These are phyloP conservation scores for Tricholoma bakamatsutake DNA, from an alignment of 768 basidiomycete species.

Conservation along the genomic window DNA sequence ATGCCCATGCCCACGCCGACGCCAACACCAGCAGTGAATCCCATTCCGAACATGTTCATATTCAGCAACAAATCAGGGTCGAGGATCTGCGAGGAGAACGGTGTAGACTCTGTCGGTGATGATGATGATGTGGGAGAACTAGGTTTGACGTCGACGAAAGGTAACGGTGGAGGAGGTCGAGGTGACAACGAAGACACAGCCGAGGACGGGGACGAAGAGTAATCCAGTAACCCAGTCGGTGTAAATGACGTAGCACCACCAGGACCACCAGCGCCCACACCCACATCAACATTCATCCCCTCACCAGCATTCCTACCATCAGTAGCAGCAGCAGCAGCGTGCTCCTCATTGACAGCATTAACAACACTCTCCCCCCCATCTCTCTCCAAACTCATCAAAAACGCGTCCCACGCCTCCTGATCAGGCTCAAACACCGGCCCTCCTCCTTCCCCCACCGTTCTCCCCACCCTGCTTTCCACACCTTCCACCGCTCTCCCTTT, in stretches of 20 bases:
- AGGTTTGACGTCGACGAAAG: no score
- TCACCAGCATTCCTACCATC: no score
- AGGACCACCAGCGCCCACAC: background rate
- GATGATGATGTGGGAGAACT: no score
- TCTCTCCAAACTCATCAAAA: slow-evolving; percentile 10
- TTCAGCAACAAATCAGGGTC: background rate
- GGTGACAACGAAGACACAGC: background rate
- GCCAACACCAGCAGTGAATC: slow-evolving; percentile 4
- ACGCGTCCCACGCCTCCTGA: slow-evolving; percentile 11
- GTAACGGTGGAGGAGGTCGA: background rate
- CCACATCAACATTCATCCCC: background rate
- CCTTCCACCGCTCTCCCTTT: background rate
- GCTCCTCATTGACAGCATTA: background rate
- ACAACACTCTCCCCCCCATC: slow-evolving; percentile 3
- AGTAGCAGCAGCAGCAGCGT: background rate
- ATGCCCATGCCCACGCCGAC: slow-evolving; percentile 2
- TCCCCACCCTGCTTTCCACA: background rate
- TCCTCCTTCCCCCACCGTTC: background rate
- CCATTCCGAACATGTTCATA: slow-evolving; percentile 8
- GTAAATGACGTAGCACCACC: background rate
- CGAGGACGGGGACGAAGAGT: background rate
- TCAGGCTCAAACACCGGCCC: slow-evolving; percentile 7
- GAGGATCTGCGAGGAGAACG: background rate
- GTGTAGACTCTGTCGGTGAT: no score
- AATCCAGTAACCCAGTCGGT: background rate